Percentiles rank a stretch among this genome's conserved stretches.
phyloP scores from a whole-genome alignment of 1,139 yeast genomes.

The Taphrina pruni region DNA sequence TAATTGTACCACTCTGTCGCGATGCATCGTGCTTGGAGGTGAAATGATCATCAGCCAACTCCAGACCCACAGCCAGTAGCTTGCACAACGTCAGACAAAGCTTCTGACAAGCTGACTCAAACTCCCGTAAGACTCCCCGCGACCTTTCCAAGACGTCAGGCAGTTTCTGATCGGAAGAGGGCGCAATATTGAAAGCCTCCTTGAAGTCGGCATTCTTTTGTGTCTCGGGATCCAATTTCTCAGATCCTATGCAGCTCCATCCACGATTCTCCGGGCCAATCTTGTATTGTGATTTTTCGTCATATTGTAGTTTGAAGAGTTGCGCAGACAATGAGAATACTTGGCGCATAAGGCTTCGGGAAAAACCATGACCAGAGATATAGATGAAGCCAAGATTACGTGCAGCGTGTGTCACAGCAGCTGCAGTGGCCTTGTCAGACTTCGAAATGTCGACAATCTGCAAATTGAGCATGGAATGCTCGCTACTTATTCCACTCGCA shows the following conservation, averaged over 20 bases:
- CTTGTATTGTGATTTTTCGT: constrained; percentile 64
- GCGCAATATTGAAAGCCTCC: constrained; percentile 53
- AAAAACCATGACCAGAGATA: constrained; percentile 70
- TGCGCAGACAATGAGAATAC: constrained; percentile 24
- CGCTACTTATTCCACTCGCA: no score
- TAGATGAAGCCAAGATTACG: constrained; percentile 72
- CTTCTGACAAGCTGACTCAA: constrained; percentile 56
- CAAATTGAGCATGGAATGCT: constrained; percentile 14
- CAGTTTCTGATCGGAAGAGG: constrained; percentile 55
- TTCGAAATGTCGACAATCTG: constrained; percentile 59
- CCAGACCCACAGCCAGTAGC: constrained; percentile 52
- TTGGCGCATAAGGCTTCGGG: constrained; percentile 63
- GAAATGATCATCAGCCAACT: constrained; percentile 56
- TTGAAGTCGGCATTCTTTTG: constrained; percentile 67
- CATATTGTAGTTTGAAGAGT: constrained; percentile 5
- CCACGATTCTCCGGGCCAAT: constrained; percentile 65
- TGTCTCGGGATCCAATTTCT: constrained; percentile 54
- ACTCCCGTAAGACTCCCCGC: constrained; percentile 48
- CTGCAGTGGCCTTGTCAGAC: constrained; percentile 57
- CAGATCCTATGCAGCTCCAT: constrained; percentile 59
- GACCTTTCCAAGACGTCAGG: constrained; percentile 49
- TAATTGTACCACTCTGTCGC: constrained; percentile 62
- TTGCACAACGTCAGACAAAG: constrained; percentile 48
- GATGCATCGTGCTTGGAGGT: constrained; percentile 69
- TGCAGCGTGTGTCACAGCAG: constrained; percentile 66